Percentiles rank a stretch among this genome's conserved stretches.
phyloP scores from a whole-genome alignment of 371 early-diverging fungal species.

The Rhizopus stolonifer region DNA sequence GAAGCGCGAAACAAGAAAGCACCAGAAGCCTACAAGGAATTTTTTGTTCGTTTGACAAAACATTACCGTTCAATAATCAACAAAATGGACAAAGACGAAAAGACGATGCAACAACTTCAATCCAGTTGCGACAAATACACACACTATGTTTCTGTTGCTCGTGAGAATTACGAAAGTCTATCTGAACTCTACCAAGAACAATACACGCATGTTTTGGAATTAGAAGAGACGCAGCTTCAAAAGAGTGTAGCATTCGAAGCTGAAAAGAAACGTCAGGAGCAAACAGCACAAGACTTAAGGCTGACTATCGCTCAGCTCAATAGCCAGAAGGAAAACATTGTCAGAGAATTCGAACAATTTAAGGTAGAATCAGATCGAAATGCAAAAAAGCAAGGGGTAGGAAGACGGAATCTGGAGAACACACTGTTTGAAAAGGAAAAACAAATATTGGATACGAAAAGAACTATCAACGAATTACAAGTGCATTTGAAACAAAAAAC shows the following conservation, averaged over 20 bases:
- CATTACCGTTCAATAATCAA: not conserved
- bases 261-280: not conserved
- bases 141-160: not conserved
- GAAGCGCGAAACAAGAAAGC: no score
- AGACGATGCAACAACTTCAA: not conserved
- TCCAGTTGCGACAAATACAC: not conserved
- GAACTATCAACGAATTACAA: not conserved
- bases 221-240: not conserved
- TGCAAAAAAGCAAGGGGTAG: slow-evolving; percentile 13
- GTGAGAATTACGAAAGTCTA: not conserved
- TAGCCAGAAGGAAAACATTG: not conserved
- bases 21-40: not conserved
- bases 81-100: not conserved
- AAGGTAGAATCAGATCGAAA: not conserved
- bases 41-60: not conserved
- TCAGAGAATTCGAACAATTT: not conserved
- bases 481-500: not conserved
- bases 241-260: not conserved
- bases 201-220: not conserved
- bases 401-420: slow-evolving; percentile 11
- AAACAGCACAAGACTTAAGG: not conserved
- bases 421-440: not conserved
- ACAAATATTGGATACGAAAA: not conserved
- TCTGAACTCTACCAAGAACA: not conserved
- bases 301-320: not conserved